Conservation (phyloP, 768 basidiomycete genomes). For the Myochromella boudieri region DNA sequence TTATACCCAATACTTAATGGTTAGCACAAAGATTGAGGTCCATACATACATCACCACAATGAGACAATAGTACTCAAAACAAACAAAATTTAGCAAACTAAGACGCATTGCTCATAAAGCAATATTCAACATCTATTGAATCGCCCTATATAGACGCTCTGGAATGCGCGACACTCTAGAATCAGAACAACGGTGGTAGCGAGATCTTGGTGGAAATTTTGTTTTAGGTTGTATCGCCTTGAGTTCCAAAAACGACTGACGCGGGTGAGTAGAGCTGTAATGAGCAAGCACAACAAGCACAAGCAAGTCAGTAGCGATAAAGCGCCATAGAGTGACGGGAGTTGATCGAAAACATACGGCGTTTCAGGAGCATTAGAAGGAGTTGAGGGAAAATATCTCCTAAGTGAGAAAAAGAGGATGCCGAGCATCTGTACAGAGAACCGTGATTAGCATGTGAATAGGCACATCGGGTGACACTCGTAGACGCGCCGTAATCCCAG, state of each 20-base stretch:
- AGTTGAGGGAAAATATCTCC: constrained; percentile 2
- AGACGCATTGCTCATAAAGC: too few species aligned
- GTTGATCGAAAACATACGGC: constrained; percentile 12
- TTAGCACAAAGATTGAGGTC: too few species aligned
- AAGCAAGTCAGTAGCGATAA: neutral
- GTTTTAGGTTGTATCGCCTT: neutral
- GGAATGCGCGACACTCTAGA: constrained; percentile 46
- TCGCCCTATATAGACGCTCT: constrained; percentile 38
- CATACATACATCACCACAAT: too few species aligned
- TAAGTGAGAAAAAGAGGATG: constrained; percentile 9
- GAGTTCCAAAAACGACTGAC: neutral
- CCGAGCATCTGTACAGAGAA: constrained; percentile 7
- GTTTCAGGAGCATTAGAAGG: neutral
- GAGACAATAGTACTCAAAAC: too few species aligned
- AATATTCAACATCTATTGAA: too few species aligned
- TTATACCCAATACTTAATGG: too few species aligned
- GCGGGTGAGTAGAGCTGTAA: neutral
- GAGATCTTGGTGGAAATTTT: constrained; percentile 7
- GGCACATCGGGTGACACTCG: neutral
- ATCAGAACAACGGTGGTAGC: neutral
- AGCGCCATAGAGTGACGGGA: neutral
- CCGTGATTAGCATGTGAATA: neutral
- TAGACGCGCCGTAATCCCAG: constrained; percentile 41
- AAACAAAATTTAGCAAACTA: too few species aligned
- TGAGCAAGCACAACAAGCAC: neutral